Evolutionary conservation across 352 stramenopile species (phyloP).

Genomic region (Phytopythium oedochilum): DNA sequence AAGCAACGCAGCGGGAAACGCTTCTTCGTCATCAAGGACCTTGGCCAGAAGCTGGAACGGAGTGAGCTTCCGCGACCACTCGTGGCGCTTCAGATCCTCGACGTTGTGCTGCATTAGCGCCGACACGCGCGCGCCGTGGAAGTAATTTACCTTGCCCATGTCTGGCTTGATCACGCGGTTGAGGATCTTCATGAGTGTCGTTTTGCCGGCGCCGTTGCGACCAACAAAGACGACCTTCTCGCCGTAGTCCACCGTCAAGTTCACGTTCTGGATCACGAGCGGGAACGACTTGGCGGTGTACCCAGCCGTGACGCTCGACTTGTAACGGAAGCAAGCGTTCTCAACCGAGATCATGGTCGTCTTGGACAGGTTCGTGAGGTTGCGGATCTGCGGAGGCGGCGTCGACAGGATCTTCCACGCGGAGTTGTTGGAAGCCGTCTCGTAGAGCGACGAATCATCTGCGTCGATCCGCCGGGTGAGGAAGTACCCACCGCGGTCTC

Average conservation of each 20-base stretch:
- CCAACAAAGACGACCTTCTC: conserved; percentile 87
- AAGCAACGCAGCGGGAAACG: conserved; percentile 1
- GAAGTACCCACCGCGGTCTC: conserved; percentile 42
- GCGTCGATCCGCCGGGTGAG: conserved; percentile 24
- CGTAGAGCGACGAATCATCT: conserved; percentile 38
- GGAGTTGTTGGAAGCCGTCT: conserved; percentile 20
- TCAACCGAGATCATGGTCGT: conserved; percentile 51
- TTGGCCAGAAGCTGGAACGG: no score
- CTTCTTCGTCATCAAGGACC: conserved; percentile 27
- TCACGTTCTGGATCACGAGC: conserved; percentile 57
- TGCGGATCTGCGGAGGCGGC: conserved; percentile 47
- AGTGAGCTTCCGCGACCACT: conserved; percentile 22
- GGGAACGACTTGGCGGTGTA: conserved; percentile 9
- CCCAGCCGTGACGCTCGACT: background rate
- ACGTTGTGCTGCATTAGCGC: conserved; percentile 66
- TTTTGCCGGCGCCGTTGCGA: conserved; percentile 86
- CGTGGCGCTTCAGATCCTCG: conserved; percentile 48
- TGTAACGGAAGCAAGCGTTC: conserved; percentile 46
- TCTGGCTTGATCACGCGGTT: conserved; percentile 63
- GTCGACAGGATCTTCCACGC: conserved; percentile 40
- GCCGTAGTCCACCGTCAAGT: conserved; percentile 70
- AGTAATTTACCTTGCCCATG: conserved; percentile 35
- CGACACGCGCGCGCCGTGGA: conserved; percentile 40
- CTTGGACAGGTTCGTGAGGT: conserved; percentile 40
- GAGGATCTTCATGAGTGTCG: conserved; percentile 93